phyloP scores from a whole-genome alignment of 2,329 filamentous ascomycete species.

The Colletotrichum abscissum region DNA sequence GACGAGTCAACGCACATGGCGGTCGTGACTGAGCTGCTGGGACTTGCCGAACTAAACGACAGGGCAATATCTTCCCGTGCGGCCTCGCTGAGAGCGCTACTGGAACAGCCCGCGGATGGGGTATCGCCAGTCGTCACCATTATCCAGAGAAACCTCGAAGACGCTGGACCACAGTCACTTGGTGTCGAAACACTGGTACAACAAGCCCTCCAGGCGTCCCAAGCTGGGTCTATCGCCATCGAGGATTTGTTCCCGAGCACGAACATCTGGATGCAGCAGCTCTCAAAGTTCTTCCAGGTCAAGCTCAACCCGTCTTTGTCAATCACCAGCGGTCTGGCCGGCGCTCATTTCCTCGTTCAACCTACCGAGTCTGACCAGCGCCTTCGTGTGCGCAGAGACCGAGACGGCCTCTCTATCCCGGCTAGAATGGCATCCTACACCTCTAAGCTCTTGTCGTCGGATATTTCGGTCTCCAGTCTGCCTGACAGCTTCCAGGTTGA shows the following conservation, averaged over 20 bases:
- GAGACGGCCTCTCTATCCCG: slow-evolving; percentile 76
- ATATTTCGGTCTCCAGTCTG: slow-evolving; percentile 51
- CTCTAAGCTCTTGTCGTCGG: slow-evolving; percentile 63
- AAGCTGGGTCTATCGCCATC: slow-evolving; percentile 44
- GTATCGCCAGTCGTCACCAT: slow-evolving; percentile 60
- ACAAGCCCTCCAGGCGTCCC: slow-evolving; percentile 56
- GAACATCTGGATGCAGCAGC: slow-evolving; percentile 72
- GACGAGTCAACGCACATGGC: slow-evolving; percentile 59
- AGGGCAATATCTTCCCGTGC: slow-evolving; percentile 52
- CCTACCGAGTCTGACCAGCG: slow-evolving; percentile 37
- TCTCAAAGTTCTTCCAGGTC: slow-evolving; percentile 65
- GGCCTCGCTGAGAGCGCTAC: slow-evolving; percentile 53
- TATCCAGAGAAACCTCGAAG: slow-evolving; percentile 66
- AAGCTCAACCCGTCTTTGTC: slow-evolving; percentile 73
- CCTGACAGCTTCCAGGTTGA: slow-evolving; percentile 58
- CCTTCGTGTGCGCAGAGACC: slow-evolving; percentile 64
- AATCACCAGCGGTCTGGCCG: slow-evolving; percentile 78
- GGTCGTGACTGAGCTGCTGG: slow-evolving; percentile 64
- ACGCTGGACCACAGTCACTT: slow-evolving; percentile 59
- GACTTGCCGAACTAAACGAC: slow-evolving; percentile 63
- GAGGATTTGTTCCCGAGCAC: slow-evolving; percentile 71
- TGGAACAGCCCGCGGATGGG: slow-evolving; percentile 57
- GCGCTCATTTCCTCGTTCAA: slow-evolving; percentile 73
- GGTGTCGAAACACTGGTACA: slow-evolving; percentile 64
- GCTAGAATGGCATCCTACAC: slow-evolving; percentile 82